These are phyloP conservation scores for Chalara sp. DNA, from an alignment of 2,329 filamentous ascomycete species.

Conservation along the genomic window DNA sequence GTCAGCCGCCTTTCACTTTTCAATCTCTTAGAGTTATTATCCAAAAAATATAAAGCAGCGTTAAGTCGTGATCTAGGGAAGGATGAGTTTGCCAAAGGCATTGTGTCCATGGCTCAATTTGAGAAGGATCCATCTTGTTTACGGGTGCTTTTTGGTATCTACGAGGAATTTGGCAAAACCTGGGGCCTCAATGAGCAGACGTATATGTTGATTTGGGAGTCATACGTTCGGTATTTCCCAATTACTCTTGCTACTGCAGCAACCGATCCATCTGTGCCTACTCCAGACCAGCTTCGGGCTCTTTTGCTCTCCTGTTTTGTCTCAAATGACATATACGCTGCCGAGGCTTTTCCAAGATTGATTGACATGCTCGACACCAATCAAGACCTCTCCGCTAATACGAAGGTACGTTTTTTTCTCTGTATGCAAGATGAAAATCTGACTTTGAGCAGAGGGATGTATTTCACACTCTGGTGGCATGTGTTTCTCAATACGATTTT, in stretches of 20 bases:
- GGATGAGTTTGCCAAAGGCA: slow-evolving; percentile 13
- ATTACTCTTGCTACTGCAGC: slow-evolving; percentile 16
- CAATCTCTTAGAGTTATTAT: slow-evolving; percentile 13
- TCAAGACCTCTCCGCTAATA: slow-evolving; percentile 19
- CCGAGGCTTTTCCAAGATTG: slow-evolving; percentile 15
- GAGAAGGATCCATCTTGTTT: slow-evolving; percentile 24
- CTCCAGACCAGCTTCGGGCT: slow-evolving; percentile 14
- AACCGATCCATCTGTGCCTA: slow-evolving; percentile 10
- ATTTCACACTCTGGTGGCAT: slow-evolving; percentile 15
- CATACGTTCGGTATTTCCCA: slow-evolving; percentile 24
- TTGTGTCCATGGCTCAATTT: slow-evolving; percentile 17
- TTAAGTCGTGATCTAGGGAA: slow-evolving; percentile 14
- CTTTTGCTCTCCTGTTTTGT: slow-evolving; percentile 20
- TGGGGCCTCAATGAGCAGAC: slow-evolving; percentile 13
- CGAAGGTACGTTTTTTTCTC: slow-evolving; percentile 18
- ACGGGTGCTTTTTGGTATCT: slow-evolving; percentile 19
- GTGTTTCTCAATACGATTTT: slow-evolving; percentile 14
- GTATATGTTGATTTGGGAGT: slow-evolving; percentile 17
- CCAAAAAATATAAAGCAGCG: slow-evolving; percentile 8
- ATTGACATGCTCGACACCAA: slow-evolving; percentile 19
- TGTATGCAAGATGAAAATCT: slow-evolving; percentile 6
- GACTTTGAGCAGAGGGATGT: slow-evolving; percentile 20
- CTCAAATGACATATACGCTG: slow-evolving; percentile 20
- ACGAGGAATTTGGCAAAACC: slow-evolving; percentile 12
- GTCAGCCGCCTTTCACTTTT: slow-evolving; percentile 17